Conservation (phyloP, 768 basidiomycete genomes). For the Plicaturopsis crispa region DNA sequence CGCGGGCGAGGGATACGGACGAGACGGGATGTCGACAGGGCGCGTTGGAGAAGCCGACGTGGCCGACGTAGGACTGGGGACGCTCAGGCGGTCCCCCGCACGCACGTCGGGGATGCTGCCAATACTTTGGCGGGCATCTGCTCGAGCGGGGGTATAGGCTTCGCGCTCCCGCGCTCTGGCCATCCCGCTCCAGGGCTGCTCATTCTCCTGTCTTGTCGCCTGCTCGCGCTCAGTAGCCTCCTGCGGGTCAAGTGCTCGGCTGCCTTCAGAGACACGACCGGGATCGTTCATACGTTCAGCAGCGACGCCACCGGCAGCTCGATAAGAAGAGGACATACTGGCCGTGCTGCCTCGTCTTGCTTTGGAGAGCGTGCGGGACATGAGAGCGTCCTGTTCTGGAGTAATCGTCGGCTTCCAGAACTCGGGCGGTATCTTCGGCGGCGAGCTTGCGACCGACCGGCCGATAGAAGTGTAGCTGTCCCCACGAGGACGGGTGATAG, state of each 20-base stretch:
- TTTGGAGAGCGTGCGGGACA: conserved; percentile 32
- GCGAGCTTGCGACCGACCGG: conserved; percentile 23
- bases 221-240: conserved; percentile 23
- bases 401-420: conserved; percentile 43
- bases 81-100: too few species aligned
- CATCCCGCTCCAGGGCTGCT: conserved; percentile 20
- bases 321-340: conserved; percentile 39
- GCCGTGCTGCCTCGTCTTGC: conserved; percentile 41
- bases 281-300: conserved; percentile 27
- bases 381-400: conserved; percentile 33
- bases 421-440: conserved; percentile 29
- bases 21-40: conserved; percentile 7
- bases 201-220: conserved; percentile 15
- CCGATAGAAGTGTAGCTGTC: conserved; percentile 27
- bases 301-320: conserved; percentile 32
- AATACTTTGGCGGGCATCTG: conserved; percentile 16
- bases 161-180: conserved; percentile 19
- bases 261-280: conserved; percentile 11
- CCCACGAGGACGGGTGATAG: conserved; percentile 17
- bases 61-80: background rate
- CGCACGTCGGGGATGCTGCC: conserved; percentile 5
- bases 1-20: conserved; percentile 14
- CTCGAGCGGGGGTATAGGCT: conserved; percentile 7
- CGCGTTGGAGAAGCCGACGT: conserved; percentile 6
- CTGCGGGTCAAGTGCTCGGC: conserved; percentile 11